phyloP scores from a whole-genome alignment of 805 yeast genomes.

The Brettanomyces anomalus region DNA sequence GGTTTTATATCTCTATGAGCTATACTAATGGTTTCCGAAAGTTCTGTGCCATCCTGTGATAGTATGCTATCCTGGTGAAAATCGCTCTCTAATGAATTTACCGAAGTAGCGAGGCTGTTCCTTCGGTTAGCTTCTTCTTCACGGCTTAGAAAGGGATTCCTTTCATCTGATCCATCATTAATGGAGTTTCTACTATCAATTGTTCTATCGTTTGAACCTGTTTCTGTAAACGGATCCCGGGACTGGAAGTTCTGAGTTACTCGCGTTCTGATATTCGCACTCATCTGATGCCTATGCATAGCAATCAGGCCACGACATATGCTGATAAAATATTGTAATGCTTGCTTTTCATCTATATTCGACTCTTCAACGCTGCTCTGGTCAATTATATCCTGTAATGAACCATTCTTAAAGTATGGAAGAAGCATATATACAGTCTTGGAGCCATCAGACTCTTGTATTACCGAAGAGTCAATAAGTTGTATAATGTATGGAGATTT shows the following conservation, averaged over 20 bases:
- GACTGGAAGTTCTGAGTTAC: slow-evolving; percentile 10
- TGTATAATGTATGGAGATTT: slow-evolving; percentile 57
- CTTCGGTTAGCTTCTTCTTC: not conserved
- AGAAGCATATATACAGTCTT: slow-evolving; percentile 69
- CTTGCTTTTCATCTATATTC: slow-evolving; percentile 52
- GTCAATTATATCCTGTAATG: slow-evolving; percentile 76
- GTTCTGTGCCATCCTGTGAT: slow-evolving; percentile 31
- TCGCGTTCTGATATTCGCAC: slow-evolving; percentile 4
- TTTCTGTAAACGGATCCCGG: slow-evolving; percentile 3
- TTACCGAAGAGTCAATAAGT: slow-evolving; percentile 60
- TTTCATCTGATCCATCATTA: not conserved
- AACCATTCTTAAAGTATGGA: slow-evolving; percentile 67
- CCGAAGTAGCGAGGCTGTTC: slow-evolving; percentile 12
- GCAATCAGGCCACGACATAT: slow-evolving; percentile 66
- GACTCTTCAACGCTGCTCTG: slow-evolving; percentile 47
- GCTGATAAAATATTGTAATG: slow-evolving; percentile 54
- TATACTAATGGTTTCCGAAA: slow-evolving; percentile 53
- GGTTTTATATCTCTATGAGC: slow-evolving; percentile 89
- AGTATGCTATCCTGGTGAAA: not conserved
- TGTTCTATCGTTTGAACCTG: not conserved
- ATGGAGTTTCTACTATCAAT: not conserved
- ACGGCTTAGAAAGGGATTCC: slow-evolving; percentile 13
- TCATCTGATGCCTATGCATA: slow-evolving; percentile 57
- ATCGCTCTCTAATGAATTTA: slow-evolving; percentile 16
- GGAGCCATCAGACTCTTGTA: slow-evolving; percentile 71